Percentiles rank a stretch among this genome's conserved stretches.
phyloP scores from a whole-genome alignment of 2,329 filamentous ascomycete genomes.

The Fusarium coffeatum region DNA sequence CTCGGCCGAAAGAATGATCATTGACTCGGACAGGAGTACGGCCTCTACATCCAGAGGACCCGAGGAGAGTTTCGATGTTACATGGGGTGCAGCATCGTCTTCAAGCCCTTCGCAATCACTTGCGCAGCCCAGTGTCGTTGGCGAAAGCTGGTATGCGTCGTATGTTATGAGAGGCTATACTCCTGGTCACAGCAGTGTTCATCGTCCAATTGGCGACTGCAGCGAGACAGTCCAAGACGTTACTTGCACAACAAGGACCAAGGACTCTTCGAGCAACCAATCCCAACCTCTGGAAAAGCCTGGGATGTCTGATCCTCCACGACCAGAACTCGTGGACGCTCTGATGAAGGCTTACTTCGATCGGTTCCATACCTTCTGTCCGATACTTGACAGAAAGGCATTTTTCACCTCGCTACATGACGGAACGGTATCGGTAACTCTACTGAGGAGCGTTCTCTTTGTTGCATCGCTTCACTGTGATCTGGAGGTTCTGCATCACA shows the following conservation, averaged over 20 bases:
- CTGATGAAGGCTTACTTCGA: slow-evolving; percentile 23
- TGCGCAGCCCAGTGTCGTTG: not conserved
- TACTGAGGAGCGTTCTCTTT: not conserved
- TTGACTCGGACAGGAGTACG: not conserved
- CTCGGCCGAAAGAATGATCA: too few relatives aligned
- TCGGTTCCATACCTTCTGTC: not conserved
- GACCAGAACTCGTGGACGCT: not conserved
- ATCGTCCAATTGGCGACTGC: not conserved
- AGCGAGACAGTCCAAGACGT: not conserved
- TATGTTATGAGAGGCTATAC: slow-evolving; percentile 19
- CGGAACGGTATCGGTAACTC: not conserved
- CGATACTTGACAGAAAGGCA: not conserved
- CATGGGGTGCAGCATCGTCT: fast-evolving
- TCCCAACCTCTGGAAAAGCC: not conserved
- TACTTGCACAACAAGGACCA: fast-evolving
- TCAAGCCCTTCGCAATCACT: not conserved
- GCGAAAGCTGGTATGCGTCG: slow-evolving; percentile 6
- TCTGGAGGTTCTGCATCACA: not conserved
- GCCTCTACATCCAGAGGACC: fast-evolving
- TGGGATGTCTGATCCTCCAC: not conserved
- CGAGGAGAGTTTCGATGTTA: fast-evolving
- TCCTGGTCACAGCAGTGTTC: not conserved
- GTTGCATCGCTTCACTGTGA: slow-evolving; percentile 20
- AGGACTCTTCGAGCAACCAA: fast-evolving
- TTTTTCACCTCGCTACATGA: not conserved